Conservation (phyloP, 2,329 filamentous ascomycete genomes). For the Ophiostoma himal-ulmi region DNA sequence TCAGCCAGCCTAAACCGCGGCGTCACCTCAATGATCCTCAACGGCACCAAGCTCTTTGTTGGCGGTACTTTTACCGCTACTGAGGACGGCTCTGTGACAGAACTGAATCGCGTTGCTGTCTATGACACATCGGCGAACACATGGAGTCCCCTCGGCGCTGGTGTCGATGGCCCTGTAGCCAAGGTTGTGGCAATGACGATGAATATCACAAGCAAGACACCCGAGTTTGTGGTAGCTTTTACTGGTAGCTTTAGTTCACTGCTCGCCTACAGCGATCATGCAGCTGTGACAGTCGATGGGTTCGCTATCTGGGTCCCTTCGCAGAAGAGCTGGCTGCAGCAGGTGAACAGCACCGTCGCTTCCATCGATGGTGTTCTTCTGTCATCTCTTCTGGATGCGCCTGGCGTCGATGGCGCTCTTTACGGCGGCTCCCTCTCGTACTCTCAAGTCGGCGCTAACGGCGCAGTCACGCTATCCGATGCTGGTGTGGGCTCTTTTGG, state of each 20-base stretch:
- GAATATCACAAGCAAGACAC: conserved; percentile 64
- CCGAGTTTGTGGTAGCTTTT: conserved; percentile 70
- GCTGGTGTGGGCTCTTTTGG: conserved; percentile 51
- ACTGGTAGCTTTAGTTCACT: conserved; percentile 75
- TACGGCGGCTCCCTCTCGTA: conserved; percentile 81
- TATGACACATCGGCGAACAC: conserved; percentile 63
- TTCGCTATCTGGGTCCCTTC: conserved; percentile 93
- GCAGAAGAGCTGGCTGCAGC: conserved; percentile 77
- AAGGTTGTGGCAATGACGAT: conserved; percentile 70
- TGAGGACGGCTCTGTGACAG: conserved; percentile 51
- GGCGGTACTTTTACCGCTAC: conserved; percentile 82
- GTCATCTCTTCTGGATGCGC: conserved; percentile 59
- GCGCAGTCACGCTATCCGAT: conserved; percentile 60
- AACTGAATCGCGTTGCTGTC: conserved; percentile 67
- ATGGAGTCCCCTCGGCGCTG: conserved; percentile 77
- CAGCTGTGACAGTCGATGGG: conserved; percentile 58
- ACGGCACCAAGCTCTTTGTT: conserved; percentile 65
- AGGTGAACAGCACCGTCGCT: conserved; percentile 60
- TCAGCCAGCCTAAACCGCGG: conserved; percentile 73
- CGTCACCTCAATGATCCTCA: conserved; percentile 65
- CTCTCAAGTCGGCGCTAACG: conserved; percentile 64
- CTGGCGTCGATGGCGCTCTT: conserved; percentile 53
- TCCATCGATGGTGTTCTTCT: conserved; percentile 67
- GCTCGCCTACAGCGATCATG: conserved; percentile 58
- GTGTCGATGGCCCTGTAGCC: conserved; percentile 73